These are phyloP conservation scores for Saccharomyces paradoxus DNA, from an alignment of 805 yeast genomes.

Conservation along the genomic window DNA sequence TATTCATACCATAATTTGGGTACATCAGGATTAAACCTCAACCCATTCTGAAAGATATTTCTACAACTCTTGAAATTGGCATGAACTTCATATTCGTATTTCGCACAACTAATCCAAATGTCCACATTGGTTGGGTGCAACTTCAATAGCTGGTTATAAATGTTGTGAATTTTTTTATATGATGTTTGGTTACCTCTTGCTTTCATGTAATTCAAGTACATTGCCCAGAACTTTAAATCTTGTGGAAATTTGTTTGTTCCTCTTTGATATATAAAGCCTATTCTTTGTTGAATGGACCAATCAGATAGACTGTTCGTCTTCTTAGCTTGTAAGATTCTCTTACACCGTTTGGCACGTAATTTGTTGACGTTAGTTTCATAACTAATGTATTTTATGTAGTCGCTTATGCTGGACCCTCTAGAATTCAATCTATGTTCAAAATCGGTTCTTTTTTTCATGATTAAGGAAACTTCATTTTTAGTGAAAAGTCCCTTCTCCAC, in stretches of 20 bases:
- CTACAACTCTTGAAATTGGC: constrained; percentile 86
- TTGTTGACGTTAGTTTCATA: constrained; percentile 76
- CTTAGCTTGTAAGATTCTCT: constrained; percentile 48
- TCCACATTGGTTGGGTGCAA: constrained; percentile 86
- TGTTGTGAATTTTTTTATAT: constrained; percentile 62
- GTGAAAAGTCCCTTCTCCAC: constrained; percentile 73
- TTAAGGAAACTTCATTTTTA: constrained; percentile 69
- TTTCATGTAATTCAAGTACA: constrained; percentile 62
- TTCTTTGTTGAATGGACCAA: constrained; percentile 78
- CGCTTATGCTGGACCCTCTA: constrained; percentile 70
- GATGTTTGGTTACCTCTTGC: constrained; percentile 45
- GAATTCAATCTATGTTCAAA: constrained; percentile 86
- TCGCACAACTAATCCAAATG: constrained; percentile 92
- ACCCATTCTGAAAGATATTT: constrained; percentile 71
- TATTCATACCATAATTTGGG: constrained; percentile 74
- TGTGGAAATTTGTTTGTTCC: constrained; percentile 74
- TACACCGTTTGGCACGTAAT: constrained; percentile 62
- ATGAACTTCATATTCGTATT: constrained; percentile 83
- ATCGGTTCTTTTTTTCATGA: constrained; percentile 90
- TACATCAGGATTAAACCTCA: constrained; percentile 74
- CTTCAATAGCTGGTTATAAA: constrained; percentile 69
- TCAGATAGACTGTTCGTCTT: constrained; percentile 67
- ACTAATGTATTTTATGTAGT: constrained; percentile 68
- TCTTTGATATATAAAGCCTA: constrained; percentile 74
- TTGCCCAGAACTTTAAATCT: constrained; percentile 69